These are phyloP conservation scores for Podaxis carcinomalis DNA, from an alignment of 768 basidiomycete genomes.

Conservation along the genomic window DNA sequence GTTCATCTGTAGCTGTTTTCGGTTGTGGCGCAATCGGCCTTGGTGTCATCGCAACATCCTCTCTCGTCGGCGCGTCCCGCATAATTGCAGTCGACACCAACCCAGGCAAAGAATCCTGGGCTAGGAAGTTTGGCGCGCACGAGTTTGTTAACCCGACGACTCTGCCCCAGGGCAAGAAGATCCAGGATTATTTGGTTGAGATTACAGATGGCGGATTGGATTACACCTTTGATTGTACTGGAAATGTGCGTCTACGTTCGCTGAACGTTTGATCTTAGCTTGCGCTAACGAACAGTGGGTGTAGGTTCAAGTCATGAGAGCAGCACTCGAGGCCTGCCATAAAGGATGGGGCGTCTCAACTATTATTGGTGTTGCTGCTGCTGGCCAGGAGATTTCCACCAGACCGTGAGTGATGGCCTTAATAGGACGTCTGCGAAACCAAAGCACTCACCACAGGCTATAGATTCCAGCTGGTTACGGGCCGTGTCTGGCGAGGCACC, in stretches of 20 bases:
- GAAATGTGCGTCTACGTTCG: conserved; percentile 50
- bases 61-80: conserved; percentile 74
- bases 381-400: conserved; percentile 92
- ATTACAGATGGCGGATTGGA: conserved; percentile 96
- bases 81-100: conserved; percentile 94
- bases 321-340: conserved; percentile 97
- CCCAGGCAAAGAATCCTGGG: conserved; percentile 81
- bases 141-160: conserved; percentile 86
- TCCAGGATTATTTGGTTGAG: conserved; percentile 87
- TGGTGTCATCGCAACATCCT: conserved; percentile 81
- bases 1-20: conserved; percentile 88
- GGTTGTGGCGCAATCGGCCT: conserved; percentile 97
- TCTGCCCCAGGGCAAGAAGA: conserved; percentile 74
- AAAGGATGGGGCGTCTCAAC: conserved; percentile 99
- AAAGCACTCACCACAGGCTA: conserved; percentile 1
- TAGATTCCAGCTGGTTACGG: conserved; percentile 59
- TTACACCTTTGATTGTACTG: conserved; percentile 96
- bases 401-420: conserved; percentile 55
- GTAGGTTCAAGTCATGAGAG: conserved; percentile 90
- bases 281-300: background rate
- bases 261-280: background rate
- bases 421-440: background rate
- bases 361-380: conserved; percentile 94
- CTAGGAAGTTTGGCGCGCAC: conserved; percentile 88
- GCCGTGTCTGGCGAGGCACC: conserved; percentile 89